Base-by-base conservation (phyloP, 1,284 basidiomycete genomes). In the Trametes pubescens region DNA sequence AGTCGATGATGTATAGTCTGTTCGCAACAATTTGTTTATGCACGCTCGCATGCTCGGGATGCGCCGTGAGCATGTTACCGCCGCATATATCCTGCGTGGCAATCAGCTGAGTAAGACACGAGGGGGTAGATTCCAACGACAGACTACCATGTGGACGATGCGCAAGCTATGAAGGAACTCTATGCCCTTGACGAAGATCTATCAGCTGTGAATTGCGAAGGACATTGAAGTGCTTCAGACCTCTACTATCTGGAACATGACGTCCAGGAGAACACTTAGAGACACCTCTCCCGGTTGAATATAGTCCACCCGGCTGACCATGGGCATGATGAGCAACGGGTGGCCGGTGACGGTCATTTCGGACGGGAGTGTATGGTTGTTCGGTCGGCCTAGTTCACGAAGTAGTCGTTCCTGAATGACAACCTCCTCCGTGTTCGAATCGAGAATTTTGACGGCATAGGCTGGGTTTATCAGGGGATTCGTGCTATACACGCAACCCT, bases 111-210 rank as follows among this genome's bases (percentile, higher is more conserved):
- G 37, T 13, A 16, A 2, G 14, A 38, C 14, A 10, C 37, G 37
- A 16, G 10, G 37, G 11, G 34, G 6, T n/a, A n/a, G n/a, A n/a
- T n/a, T n/a, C n/a, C n/a, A n/a, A n/a, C n/a, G n/a, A n/a, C n/a
- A 49, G 22, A 29, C 24, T 51, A 58, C 56, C 24, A 58, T 10
- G 21, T 58, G 56, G n/a, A 35, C 56, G 8, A 58, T 58, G 11
- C 40, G 56, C 35, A 40, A 18, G 24, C 35, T 24, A 29, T 58
- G 56, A 9, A 58, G 22, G 9, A 40, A 58, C 21, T 58, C 56
- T 22, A 58, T 21, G 24, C 56, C 56, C 56, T 58, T 13, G n/a
- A 16, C 24, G 49, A 14, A 5, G 49, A 13, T 11, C 29, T 13
- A 32, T 32, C 14, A 51, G 48, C 9, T 7, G 29, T 29, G 26